Base-by-base conservation (phyloP, 345 rosid genomes). In the Linum trigynum region DNA sequence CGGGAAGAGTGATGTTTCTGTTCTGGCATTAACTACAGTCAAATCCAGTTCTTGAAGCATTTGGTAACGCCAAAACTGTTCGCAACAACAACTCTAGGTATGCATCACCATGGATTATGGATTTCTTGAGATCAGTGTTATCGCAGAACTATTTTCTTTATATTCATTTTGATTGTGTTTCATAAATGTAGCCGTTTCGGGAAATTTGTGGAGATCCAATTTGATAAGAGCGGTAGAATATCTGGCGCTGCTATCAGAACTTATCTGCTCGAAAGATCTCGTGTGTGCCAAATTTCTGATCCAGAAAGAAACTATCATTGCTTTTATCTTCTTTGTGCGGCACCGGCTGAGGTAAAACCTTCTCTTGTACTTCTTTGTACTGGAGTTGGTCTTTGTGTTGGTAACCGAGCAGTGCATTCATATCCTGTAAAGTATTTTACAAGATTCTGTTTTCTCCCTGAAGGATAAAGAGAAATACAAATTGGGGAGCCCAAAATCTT, bases 251-350 rank as follows among this genome's bases (percentile, higher is more conserved):
- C 65, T 15, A 62, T 62, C 11, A 39, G 36, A 39, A 62, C 65
- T 62, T 62, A 62, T 39, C 65, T 62, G 48, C 65, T 62, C n/a
- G 65, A 62, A 23, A 62, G 65, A 62, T 62, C 65, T 62, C 65
- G 65, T 4, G 65, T 62, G 40, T 62, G 65, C 65, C 65, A 62
- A 39, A 62, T 62, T 62, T 39, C 48, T 62, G 65, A 62, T 62
- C 65, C 50, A 12, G 65, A 62, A 35, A 62, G 65, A 39, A 62
- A 62, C 51, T 62, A 62, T 39, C 65, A 62, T 62, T 62, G 65
- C 51, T 62, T 62, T 62, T 62, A 62, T 23, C 65, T 62, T 62
- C 65, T 62, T 12, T 62, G 65, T 62, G 65, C 65, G 15, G 65
- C 50, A 39, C 65, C 65, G 17, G 48, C 65, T 38, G 65, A 62